Evolutionary conservation across 352 stramenopile genomes (phyloP).

Genomic region (Pythium grandisporangium): DNA sequence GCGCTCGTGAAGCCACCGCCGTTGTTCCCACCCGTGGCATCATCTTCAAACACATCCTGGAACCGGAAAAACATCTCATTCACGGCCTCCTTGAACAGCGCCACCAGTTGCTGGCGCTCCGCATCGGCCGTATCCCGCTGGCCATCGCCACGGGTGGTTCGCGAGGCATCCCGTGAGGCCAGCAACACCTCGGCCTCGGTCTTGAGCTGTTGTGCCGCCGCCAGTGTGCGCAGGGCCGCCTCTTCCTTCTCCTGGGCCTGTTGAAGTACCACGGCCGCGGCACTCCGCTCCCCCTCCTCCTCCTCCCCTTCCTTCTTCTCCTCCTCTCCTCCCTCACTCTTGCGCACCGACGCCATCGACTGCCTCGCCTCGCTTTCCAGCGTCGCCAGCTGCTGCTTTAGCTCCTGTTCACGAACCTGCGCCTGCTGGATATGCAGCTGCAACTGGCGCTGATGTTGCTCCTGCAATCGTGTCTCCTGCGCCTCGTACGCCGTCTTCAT

Average conservation of each 20-base stretch:
- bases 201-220: conserved; percentile 40
- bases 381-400: too few relatives aligned
- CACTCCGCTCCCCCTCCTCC: too few relatives aligned
- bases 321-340: too few relatives aligned
- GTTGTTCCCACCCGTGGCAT: conserved; percentile 31
- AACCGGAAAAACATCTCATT: conserved; percentile 83
- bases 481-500: too few relatives aligned
- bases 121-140: conserved; percentile 1
- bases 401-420: too few relatives aligned
- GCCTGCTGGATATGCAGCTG: conserved; percentile 23
- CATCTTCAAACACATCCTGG: conserved; percentile 72
- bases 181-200: conserved; percentile 48
- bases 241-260: conserved; percentile 19
- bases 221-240: conserved; percentile 31
- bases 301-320: too few relatives aligned
- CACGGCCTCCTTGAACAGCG: conserved; percentile 64
- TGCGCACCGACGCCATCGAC: conserved; percentile 7
- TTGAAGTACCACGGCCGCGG: too few relatives aligned
- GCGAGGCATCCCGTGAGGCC: too few relatives aligned
- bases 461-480: too few relatives aligned
- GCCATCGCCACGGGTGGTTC: too few relatives aligned
- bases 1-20: too few relatives aligned
- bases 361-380: neutral
- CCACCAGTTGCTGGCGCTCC: conserved; percentile 30
- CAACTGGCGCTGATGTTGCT: conserved; percentile 19